Conservation (phyloP, 1,284 basidiomycete genomes). For the Porphyrellus sp. region DNA sequence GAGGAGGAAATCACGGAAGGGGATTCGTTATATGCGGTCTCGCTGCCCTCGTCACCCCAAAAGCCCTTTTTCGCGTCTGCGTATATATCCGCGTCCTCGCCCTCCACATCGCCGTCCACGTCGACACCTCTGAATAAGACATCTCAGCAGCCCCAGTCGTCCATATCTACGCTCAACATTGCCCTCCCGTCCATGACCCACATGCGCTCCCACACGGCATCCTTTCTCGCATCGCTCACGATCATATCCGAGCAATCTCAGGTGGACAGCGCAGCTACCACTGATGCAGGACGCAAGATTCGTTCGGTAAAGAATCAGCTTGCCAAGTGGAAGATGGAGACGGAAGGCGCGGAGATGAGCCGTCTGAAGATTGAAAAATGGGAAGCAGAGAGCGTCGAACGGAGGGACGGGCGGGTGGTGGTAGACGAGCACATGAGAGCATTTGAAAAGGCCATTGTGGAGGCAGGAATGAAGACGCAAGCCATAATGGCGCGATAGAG, state of each 20-base stretch:
- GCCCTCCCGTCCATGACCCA: slow-evolving; percentile 50
- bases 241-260: slow-evolving; percentile 83
- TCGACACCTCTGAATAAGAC: slow-evolving; percentile 14
- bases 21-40: slow-evolving; percentile 30
- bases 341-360: slow-evolving; percentile 78
- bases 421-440: slow-evolving; percentile 73
- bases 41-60: slow-evolving; percentile 30
- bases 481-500: slow-evolving; percentile 61
- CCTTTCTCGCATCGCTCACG: slow-evolving; percentile 68
- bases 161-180: slow-evolving; percentile 29
- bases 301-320: slow-evolving; percentile 78
- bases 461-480: slow-evolving; percentile 69
- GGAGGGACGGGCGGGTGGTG: slow-evolving; percentile 56
- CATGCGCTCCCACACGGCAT: slow-evolving; percentile 66
- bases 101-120: slow-evolving; percentile 30
- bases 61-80: slow-evolving; percentile 23
- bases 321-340: slow-evolving; percentile 71
- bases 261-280: slow-evolving; percentile 76
- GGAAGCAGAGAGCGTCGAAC: slow-evolving; percentile 55
- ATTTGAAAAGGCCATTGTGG: slow-evolving; percentile 65
- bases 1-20: slow-evolving; percentile 49
- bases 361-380: slow-evolving; percentile 69
- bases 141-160: slow-evolving; percentile 26
- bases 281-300: slow-evolving; percentile 78
- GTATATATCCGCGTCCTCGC: slow-evolving; percentile 3